These are phyloP conservation scores for Westerdykella sp. DNA, from an alignment of 2,329 filamentous ascomycete genomes.

Conservation along the genomic window DNA sequence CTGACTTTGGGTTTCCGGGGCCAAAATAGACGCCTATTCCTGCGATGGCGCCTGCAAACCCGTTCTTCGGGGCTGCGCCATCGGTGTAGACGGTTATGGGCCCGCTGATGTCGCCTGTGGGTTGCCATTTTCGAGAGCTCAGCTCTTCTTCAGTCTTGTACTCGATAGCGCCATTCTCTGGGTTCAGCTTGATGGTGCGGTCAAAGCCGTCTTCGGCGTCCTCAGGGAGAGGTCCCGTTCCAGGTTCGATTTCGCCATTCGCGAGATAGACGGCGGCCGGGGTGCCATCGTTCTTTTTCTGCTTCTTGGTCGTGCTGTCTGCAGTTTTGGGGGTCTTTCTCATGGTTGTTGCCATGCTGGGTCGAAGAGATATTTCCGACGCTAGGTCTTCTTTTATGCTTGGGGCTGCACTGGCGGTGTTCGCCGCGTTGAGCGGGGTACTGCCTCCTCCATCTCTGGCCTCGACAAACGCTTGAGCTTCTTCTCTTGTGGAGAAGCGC, in stretches of 20 bases:
- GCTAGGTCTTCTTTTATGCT: slow-evolving; percentile 22
- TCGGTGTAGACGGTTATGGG: slow-evolving; percentile 59
- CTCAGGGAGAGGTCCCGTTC: slow-evolving; percentile 49
- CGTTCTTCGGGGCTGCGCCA: slow-evolving; percentile 56
- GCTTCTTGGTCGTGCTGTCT: slow-evolving; percentile 31
- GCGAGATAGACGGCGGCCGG: slow-evolving; percentile 6
- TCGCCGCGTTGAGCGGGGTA: slow-evolving; percentile 9
- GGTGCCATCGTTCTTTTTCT: slow-evolving; percentile 27
- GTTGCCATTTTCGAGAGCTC: slow-evolving; percentile 43
- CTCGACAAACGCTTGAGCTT: slow-evolving; percentile 71
- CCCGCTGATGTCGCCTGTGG: slow-evolving; percentile 39
- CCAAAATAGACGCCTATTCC: slow-evolving; percentile 63
- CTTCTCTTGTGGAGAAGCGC: slow-evolving; percentile 47
- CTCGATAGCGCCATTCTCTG: slow-evolving; percentile 48
- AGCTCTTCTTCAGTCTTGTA: slow-evolving; percentile 49
- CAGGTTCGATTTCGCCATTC: slow-evolving; percentile 38
- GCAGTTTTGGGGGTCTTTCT: slow-evolving; percentile 12
- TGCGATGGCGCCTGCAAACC: slow-evolving; percentile 48
- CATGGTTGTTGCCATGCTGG: slow-evolving; percentile 16
- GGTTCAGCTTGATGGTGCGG: slow-evolving; percentile 50
- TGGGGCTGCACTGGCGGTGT: slow-evolving; percentile 14
- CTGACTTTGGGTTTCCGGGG: slow-evolving; percentile 50
- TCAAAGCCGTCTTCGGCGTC: slow-evolving; percentile 59
- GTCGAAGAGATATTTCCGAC: slow-evolving; percentile 8
- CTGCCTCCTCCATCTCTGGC: slow-evolving; percentile 17